These are phyloP conservation scores for Colletotrichum simmondsii DNA, from an alignment of 2,329 filamentous ascomycete species.

Conservation along the genomic window DNA sequence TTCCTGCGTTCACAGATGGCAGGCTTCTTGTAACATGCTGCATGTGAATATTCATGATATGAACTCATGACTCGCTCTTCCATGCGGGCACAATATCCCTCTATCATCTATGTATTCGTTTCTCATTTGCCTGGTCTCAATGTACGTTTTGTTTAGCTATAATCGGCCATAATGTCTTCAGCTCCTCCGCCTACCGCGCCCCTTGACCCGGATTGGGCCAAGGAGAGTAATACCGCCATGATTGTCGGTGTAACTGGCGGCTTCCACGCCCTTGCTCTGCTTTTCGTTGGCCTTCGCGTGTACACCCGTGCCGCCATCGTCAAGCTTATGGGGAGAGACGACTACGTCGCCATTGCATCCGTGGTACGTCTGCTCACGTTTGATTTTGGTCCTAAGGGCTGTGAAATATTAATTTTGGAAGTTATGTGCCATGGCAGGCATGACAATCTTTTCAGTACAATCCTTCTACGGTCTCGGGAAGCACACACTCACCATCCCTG, in stretches of 20 bases:
- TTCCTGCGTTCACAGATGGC: not conserved
- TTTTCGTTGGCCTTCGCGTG: conserved; percentile 31
- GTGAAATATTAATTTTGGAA: conserved; percentile 21
- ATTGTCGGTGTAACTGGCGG: conserved; percentile 38
- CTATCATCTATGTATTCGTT: not conserved
- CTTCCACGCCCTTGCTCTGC: conserved; percentile 39
- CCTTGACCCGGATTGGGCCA: conserved; percentile 37
- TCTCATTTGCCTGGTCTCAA: not conserved
- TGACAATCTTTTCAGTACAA: conserved; percentile 52
- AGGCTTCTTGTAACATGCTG: not conserved
- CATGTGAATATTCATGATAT: not conserved
- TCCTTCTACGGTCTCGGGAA: conserved; percentile 57
- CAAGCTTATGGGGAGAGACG: conserved; percentile 41
- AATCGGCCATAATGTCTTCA: not conserved
- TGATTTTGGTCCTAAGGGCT: not conserved
- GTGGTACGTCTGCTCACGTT: conserved; percentile 35
- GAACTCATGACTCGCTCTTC: not conserved
- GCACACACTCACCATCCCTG: conserved; percentile 50
- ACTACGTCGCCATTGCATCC: conserved; percentile 40
- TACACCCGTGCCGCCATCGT: conserved; percentile 37
- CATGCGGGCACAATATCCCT: too few species aligned
- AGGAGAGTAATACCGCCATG: conserved; percentile 39
- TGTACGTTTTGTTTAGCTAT: not conserved
- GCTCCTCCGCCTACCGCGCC: not conserved
- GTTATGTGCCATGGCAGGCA: conserved; percentile 42